A percentile compares a stretch with the other conserved stretches of the same genome.
Evolutionary conservation across 1,284 basidiomycete genomes (phyloP).

Genomic region (Ganoderma boninense): DNA sequence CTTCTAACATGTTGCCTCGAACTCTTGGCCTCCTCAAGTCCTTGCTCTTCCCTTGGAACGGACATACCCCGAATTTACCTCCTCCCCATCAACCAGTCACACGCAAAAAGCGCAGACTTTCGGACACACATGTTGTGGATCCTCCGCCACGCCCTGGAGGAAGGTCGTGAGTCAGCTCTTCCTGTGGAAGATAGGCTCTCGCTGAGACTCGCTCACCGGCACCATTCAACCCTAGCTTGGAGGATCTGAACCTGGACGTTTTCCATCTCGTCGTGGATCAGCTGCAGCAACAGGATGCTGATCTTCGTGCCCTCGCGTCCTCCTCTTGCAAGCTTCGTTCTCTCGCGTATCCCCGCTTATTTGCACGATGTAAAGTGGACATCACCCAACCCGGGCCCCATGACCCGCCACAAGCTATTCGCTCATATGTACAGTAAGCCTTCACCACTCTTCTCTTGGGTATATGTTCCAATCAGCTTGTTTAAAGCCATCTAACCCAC

Average conservation of each 20-base stretch:
- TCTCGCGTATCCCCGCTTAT: background rate
- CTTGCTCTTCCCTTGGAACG: background rate
- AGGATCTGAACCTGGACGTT: background rate
- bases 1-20: background rate
- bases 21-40: background rate
- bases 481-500: background rate
- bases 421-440: background rate
- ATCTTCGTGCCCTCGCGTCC: background rate
- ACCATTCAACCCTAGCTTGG: background rate
- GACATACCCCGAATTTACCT: background rate
- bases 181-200: background rate
- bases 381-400: background rate
- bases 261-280: background rate
- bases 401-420: background rate
- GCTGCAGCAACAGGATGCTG: background rate
- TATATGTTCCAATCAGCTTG: background rate
- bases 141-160: background rate
- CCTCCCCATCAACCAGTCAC: background rate
- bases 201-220: background rate
- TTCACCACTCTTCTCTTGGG: background rate
- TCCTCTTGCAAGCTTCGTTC: background rate
- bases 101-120: background rate
- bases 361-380: background rate
- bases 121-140: background rate
- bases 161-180: background rate